Percentiles rank a stretch among this genome's conserved stretches.
phyloP scores from a whole-genome alignment of 2,329 filamentous ascomycete species.

The Xylariaceae sp. region DNA sequence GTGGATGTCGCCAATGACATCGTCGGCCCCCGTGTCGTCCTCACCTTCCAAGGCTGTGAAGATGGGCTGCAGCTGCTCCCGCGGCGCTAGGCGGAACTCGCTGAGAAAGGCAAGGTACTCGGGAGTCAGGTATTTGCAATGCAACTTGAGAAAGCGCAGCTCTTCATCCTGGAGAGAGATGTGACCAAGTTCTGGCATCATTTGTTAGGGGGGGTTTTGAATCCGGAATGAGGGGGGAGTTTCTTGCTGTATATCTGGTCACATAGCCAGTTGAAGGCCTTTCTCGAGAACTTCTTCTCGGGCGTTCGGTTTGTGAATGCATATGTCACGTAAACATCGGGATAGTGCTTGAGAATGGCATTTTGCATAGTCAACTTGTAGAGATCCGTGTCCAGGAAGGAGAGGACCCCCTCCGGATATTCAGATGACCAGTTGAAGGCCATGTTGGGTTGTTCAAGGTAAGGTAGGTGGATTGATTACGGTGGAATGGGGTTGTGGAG shows the following conservation, averaged over 20 bases:
- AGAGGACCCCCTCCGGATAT: constrained; percentile 71
- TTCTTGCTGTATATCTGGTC: constrained; percentile 70
- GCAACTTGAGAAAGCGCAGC: constrained; percentile 66
- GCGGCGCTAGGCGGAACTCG: constrained; percentile 73
- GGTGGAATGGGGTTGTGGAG: background rate
- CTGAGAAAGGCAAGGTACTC: constrained; percentile 77
- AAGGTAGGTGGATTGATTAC: background rate
- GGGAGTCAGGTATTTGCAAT: constrained; percentile 73
- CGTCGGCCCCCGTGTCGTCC: constrained; percentile 55
- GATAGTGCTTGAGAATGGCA: constrained; percentile 88
- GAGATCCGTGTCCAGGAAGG: constrained; percentile 74
- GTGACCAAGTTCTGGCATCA: constrained; percentile 64
- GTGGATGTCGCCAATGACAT: constrained; percentile 67
- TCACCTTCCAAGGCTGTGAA: constrained; percentile 53
- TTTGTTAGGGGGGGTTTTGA: background rate
- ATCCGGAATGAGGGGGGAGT: background rate
- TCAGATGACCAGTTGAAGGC: constrained; percentile 61
- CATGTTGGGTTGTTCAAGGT: constrained; percentile 37
- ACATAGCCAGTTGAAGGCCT: constrained; percentile 79
- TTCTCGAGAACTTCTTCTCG: constrained; percentile 81
- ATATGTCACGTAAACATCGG: constrained; percentile 76
- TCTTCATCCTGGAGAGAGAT: constrained; percentile 76
- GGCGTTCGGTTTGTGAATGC: constrained; percentile 93
- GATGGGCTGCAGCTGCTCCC: constrained; percentile 68
- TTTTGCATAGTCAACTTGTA: constrained; percentile 99